Evolutionary conservation across 306 rosid species (phyloP), one percentile per base, ranked within the genome.

Genomic region (Spatholobus suberectus): DNA sequence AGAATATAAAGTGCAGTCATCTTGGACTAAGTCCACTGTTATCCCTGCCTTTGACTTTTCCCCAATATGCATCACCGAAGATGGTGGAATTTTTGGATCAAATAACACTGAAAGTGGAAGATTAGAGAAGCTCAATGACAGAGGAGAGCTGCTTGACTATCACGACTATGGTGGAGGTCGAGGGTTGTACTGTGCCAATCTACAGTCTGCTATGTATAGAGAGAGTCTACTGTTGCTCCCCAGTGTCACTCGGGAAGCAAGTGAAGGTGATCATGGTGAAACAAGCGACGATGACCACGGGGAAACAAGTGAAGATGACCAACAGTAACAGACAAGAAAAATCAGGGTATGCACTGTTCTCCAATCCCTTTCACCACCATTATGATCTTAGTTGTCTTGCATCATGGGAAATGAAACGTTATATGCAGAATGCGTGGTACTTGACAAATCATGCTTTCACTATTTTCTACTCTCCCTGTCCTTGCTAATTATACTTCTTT

Each of bases 211-310:
- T 34, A 6, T 6, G 8, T 51, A 17, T n/a, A 51, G 58, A 51
- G 58, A 51, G 23, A 51, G 58, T 51, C 24, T 76, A 13, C 43
- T 75, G 17, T 65, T 76, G n/a, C 76, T 82, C 13, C 61, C 70
- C 0, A 4, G 40, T 12, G 32, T 5, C 3, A 14, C 4, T 79
- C 38, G 3, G 26, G 21, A 40, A 23, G 40, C 11, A 1, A 43
- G 12, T 3, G 49, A 44, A 13, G 15, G 3, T 44, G 49, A 11
- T 0, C 17, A 44, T 44, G 49, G 4, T 0, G 49, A 44, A 2
- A 13, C 49, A 13, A 44, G 49, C 3, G 49, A 44, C 2, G 49
- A 13, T 44, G 54, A 47, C 4, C 5, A 2, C 5, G 58, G 23
- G 40, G 17, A 59, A 12, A 34, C 49, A 66, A 35, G 8, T 4